Base-by-base conservation (phyloP, 208 protist species). In the Acanthamoeba divionensis region DNA sequence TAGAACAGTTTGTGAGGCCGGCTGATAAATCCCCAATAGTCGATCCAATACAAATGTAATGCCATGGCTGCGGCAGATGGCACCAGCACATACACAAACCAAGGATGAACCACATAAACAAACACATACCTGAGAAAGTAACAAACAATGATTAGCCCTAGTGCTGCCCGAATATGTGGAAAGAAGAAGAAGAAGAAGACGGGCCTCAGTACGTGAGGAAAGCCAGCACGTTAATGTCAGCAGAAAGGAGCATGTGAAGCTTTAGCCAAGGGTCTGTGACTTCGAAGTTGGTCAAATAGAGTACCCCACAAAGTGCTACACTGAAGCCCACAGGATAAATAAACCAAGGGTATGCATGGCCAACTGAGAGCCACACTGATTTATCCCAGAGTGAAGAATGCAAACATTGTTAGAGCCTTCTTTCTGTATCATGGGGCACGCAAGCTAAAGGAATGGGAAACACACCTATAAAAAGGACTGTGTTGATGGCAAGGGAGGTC, bases 1-100 rank as follows among this genome's bases (percentile, higher is more conserved):
- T 83, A 83, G 50, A 83, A 83, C 52, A 21, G 63, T 36, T 83
- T 83, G 73, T 83, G 73, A 18, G 73, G 73, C 24, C 73, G 73
- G 29, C 52, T 33, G 31, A 63, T 6, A 10, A 24, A 4, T 15
- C 73, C 73, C 24, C n/a, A 83, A 54, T 41, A 38, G 73, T 83
- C 50, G 24, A 31, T 63, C 24, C 57, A 31, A 12, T 65, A 54
- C 33, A 60, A 36, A 24, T 83, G 73, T 4, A 83, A 31, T 29
- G 33, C 44, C 24, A 83, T 47, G 52, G 63, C 52, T 26, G 52
- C 73, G 6, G 13, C 73, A 29, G 73, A 83, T 0, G 73, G 73
- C n/a, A 83, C 29, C 44, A 83, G 50, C 48, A 83, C 73, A 54
- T 83, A 83, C 13, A 54, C 73, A 62, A 83, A 83, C 33, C 63